These are phyloP conservation scores for Vigna hirtella DNA, from an alignment of 306 rosid genomes.

Conservation along the genomic window DNA sequence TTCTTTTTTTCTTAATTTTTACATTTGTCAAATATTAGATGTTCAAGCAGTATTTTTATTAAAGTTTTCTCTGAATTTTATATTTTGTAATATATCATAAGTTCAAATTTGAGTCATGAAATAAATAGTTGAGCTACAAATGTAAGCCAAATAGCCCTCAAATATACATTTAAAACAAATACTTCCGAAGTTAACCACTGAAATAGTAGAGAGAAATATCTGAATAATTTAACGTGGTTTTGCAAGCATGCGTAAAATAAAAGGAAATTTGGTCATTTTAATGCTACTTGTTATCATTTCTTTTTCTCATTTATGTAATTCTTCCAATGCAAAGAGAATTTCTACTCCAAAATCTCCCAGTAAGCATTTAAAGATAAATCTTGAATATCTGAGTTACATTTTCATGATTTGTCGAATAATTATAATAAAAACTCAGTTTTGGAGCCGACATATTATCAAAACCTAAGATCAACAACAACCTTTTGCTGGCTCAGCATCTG, in stretches of 20 bases:
- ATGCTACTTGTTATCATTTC: background rate
- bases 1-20: too few relatives aligned
- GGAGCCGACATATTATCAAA: constrained; percentile 38
- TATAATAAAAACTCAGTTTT: constrained; percentile 34
- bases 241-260: background rate
- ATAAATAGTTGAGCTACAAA: background rate
- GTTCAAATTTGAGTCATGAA: background rate
- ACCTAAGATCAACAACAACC: constrained; percentile 84
- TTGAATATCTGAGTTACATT: constrained; percentile 38
- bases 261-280: background rate
- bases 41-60: background rate
- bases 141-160: background rate
- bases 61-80: background rate
- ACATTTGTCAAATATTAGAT: background rate
- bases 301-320: background rate
- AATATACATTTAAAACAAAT: background rate
- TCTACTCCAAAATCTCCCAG: constrained; percentile 42
- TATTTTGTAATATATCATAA: background rate
- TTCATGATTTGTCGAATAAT: constrained; percentile 42
- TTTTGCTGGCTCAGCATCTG: constrained; percentile 56
- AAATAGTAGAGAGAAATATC: background rate
- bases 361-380: constrained; percentile 37
- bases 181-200: background rate
- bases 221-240: background rate
- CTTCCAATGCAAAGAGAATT: constrained; percentile 11